phyloP scores from a whole-genome alignment of 2,329 filamentous ascomycete species.

The Didymella arachidicola region DNA sequence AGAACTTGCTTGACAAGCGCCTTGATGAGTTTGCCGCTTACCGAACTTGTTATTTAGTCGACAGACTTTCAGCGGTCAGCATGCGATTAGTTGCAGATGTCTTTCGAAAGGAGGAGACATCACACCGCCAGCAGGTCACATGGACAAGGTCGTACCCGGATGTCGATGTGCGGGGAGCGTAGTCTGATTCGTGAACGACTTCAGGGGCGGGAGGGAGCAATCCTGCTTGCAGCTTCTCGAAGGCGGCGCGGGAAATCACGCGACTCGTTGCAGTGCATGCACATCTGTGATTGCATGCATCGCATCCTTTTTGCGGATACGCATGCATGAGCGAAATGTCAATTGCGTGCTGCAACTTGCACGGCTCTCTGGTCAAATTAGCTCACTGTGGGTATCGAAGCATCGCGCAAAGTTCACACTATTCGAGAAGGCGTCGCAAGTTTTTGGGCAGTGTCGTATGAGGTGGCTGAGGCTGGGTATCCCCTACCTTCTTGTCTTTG shows the following conservation, averaged over 20 bases:
- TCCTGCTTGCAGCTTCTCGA: conserved; percentile 39
- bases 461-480: conserved; percentile 24
- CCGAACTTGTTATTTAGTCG: conserved; percentile 7
- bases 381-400: conserved; percentile 16
- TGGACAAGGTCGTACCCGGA: conserved; percentile 31
- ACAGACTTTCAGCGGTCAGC: conserved; percentile 14
- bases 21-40: conserved; percentile 15
- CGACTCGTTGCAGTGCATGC: conserved; percentile 35
- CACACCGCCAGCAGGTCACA: conserved; percentile 48
- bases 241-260: conserved; percentile 37
- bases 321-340: conserved; percentile 12
- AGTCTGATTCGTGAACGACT: conserved; percentile 37
- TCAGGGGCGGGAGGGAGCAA: conserved; percentile 35
- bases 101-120: conserved; percentile 26
- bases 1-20: conserved; percentile 15
- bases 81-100: conserved; percentile 29
- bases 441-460: conserved; percentile 18
- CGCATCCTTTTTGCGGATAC: conserved; percentile 9
- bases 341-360: conserved; percentile 5
- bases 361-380: neutral
- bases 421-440: conserved; percentile 15
- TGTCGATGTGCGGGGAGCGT: conserved; percentile 32
- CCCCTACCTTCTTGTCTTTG: conserved; percentile 26
- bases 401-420: conserved; percentile 13
- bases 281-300: conserved; percentile 12